phyloP scores from a whole-genome alignment of 768 basidiomycete genomes.

The Stropharia rugosoannulata region DNA sequence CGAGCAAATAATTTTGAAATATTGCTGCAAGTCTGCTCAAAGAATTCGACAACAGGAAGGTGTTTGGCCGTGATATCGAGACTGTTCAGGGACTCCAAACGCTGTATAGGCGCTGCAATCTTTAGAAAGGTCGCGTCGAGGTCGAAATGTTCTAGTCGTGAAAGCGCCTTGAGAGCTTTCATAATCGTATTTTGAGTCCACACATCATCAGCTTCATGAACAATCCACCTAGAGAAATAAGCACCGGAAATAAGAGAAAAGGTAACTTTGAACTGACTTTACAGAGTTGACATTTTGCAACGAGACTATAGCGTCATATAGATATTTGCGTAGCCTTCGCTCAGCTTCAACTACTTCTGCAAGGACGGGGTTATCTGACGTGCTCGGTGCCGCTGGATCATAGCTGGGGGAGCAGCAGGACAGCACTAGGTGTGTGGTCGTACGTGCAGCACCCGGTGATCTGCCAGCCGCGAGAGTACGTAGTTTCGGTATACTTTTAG shows the following conservation, averaged over 20 bases:
- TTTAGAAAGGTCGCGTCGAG: constrained; percentile 1
- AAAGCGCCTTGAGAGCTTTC: constrained; percentile 3
- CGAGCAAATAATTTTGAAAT: not conserved
- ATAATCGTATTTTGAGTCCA: constrained; percentile 7
- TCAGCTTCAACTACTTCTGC: constrained; percentile 2
- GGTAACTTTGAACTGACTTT: not conserved
- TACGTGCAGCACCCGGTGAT: not conserved
- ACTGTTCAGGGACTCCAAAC: not conserved
- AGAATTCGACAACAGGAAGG: not conserved
- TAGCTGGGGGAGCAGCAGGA: not conserved
- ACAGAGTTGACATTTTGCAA: constrained; percentile 7
- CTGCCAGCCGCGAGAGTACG: constrained; percentile 2
- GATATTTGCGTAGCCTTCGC: constrained; percentile 6
- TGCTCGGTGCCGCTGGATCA: not conserved
- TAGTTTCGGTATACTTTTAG: constrained; percentile 1
- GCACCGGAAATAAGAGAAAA: not conserved
- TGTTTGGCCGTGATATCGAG: not conserved
- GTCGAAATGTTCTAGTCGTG: not conserved
- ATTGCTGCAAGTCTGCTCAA: not conserved
- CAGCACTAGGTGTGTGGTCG: not conserved
- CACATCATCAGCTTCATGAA: constrained; percentile 3
- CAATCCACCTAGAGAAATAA: constrained; percentile 1
- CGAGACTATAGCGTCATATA: constrained; percentile 4
- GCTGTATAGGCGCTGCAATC: not conserved
- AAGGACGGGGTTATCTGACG: not conserved